Evolutionary conservation across 257 asterid species (phyloP).

Genomic region (Voacanga thouarsii): DNA sequence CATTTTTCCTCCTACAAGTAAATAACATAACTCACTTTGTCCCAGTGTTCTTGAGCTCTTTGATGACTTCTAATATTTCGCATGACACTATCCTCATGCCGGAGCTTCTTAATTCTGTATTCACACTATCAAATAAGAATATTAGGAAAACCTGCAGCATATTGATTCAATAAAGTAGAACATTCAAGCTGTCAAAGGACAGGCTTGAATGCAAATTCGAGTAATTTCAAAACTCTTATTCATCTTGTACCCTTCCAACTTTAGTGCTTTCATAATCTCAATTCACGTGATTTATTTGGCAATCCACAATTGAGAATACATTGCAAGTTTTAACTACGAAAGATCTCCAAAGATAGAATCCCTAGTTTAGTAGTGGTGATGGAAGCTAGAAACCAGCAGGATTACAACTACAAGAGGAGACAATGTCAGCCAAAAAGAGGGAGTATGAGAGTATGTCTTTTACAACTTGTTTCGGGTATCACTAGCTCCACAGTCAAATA

Average conservation of each 20-base stretch:
- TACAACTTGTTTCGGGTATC: background rate
- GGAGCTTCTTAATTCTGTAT: constrained; percentile 73
- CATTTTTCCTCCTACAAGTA: background rate
- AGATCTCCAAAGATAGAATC: background rate
- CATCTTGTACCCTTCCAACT: background rate
- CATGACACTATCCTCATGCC: constrained; percentile 72
- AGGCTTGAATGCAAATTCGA: background rate
- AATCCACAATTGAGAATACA: background rate
- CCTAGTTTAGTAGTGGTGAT: background rate
- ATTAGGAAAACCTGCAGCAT: constrained; percentile 6
- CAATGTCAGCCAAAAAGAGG: background rate
- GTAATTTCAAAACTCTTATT: background rate
- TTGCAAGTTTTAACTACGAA: background rate
- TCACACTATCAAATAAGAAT: constrained; percentile 54
- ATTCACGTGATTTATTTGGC: background rate
- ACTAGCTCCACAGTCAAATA: background rate
- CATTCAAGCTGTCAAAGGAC: background rate
- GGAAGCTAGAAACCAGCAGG: background rate
- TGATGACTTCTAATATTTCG: constrained; percentile 60
- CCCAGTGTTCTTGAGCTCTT: constrained; percentile 85
- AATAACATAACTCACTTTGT: constrained; percentile 54
- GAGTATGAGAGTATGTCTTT: background rate
- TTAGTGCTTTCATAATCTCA: background rate
- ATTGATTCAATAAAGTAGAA: background rate
- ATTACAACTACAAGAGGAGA: background rate